Conservation (phyloP, 2,329 filamentous ascomycete species). For the Xylogone sp. region DNA sequence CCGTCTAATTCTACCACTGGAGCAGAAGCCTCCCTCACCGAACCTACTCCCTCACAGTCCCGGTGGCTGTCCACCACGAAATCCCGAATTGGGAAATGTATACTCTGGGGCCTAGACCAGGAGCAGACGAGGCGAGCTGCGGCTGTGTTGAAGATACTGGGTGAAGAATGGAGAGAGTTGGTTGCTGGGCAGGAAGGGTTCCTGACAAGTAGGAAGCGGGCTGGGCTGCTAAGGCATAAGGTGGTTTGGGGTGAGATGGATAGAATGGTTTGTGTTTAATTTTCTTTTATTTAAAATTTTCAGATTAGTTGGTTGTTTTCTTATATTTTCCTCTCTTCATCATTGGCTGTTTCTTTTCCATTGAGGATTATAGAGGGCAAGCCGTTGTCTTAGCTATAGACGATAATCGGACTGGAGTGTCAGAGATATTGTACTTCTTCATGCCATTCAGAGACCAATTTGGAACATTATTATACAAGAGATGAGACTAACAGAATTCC, state of each 20-base stretch:
- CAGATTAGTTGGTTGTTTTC: constrained; percentile 4
- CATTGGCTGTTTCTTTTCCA: no score
- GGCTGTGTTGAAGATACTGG: constrained; percentile 54
- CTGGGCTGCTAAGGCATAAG: constrained; percentile 60
- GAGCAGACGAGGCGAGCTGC: constrained; percentile 56
- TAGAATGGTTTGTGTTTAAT: constrained; percentile 45
- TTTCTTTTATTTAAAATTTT: constrained; percentile 1
- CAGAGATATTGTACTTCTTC: constrained; percentile 7
- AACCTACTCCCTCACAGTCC: constrained; percentile 31
- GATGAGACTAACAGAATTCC: constrained; percentile 1
- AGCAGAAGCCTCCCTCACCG: constrained; percentile 20
- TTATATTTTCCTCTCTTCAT: no score
- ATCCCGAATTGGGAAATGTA: constrained; percentile 66
- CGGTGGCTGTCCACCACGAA: constrained; percentile 70
- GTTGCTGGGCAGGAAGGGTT: constrained; percentile 74
- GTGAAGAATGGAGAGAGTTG: constrained; percentile 66
- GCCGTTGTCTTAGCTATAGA: no score
- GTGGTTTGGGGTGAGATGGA: constrained; percentile 87
- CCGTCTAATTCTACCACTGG: constrained; percentile 10
- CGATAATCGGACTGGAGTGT: no score
- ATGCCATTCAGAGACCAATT: not conserved
- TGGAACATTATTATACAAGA: not conserved
- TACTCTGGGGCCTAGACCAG: constrained; percentile 65
- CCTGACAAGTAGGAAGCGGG: constrained; percentile 57
- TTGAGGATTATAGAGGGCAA: no score